A percentile compares a stretch with the other conserved stretches of the same genome.
Conservation (phyloP, 2,329 filamentous ascomycete genomes). For the Colletotrichum brevisporum region DNA sequence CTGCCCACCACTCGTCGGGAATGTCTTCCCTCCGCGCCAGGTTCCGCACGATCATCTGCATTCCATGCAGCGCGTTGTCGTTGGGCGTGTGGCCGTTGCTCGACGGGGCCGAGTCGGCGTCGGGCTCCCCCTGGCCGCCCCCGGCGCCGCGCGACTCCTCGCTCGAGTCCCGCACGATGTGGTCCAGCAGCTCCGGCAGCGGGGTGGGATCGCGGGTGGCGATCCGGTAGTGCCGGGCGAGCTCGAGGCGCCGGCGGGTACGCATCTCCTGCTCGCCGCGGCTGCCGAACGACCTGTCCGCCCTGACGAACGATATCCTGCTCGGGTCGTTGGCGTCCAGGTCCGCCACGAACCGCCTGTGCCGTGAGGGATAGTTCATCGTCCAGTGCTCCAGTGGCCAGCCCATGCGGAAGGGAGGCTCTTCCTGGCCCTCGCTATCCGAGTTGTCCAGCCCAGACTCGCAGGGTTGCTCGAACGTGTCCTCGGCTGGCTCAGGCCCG, state of each 20-base stretch:
- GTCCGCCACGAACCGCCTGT: slow-evolving; percentile 38
- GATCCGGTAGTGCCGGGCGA: slow-evolving; percentile 32
- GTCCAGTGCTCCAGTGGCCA: slow-evolving; percentile 35
- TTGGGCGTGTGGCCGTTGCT: slow-evolving; percentile 42
- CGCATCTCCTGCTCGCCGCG: slow-evolving; percentile 32
- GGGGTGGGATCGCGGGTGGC: slow-evolving; percentile 24
- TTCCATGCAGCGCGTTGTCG: slow-evolving; percentile 66
- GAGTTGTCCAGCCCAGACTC: slow-evolving; percentile 70
- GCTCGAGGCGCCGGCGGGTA: slow-evolving; percentile 31
- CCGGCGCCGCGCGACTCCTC: slow-evolving; percentile 22
- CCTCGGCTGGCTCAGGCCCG: slow-evolving; percentile 54
- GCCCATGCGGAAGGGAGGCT: slow-evolving; percentile 9
- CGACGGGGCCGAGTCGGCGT: slow-evolving; percentile 29
- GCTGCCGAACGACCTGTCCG: slow-evolving; percentile 10
- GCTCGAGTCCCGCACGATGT: slow-evolving; percentile 30
- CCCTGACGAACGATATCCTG: slow-evolving; percentile 35
- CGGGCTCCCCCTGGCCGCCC: slow-evolving; percentile 16
- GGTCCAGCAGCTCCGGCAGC: slow-evolving; percentile 23
- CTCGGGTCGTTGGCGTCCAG: slow-evolving; percentile 34
- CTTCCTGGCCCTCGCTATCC: slow-evolving; percentile 62
- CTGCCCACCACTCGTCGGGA: slow-evolving; percentile 86
- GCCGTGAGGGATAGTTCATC: slow-evolving; percentile 39
- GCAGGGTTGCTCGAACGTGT: slow-evolving; percentile 58
- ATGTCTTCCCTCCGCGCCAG: slow-evolving; percentile 81
- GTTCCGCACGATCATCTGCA: slow-evolving; percentile 80